Conservation (phyloP, 768 basidiomycete genomes). For the Lactarius tabidus region DNA sequence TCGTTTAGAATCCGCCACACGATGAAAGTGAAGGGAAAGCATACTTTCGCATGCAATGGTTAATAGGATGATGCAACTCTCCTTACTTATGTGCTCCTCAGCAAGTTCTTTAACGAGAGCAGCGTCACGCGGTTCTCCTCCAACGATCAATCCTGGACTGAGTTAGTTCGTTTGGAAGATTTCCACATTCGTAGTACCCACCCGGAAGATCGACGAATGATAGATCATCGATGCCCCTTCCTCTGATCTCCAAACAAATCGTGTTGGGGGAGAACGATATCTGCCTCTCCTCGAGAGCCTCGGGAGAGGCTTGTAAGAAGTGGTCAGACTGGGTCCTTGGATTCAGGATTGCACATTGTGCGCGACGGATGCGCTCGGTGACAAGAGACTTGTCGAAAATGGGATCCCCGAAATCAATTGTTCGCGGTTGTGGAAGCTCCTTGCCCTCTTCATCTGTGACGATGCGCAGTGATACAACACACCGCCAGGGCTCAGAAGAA, state of each 20-base stretch:
- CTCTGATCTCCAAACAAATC: slow-evolving; percentile 39
- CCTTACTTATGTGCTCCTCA: slow-evolving; percentile 53
- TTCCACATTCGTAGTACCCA: slow-evolving; percentile 19
- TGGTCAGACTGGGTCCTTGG: slow-evolving; percentile 35
- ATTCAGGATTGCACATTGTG: slow-evolving; percentile 63
- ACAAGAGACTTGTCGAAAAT: slow-evolving; percentile 53
- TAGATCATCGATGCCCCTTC: slow-evolving; percentile 38
- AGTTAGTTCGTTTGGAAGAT: neutral
- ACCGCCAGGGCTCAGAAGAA: slow-evolving; percentile 33
- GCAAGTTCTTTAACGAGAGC: slow-evolving; percentile 57
- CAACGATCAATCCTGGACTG: slow-evolving; percentile 52
- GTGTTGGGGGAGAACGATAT: slow-evolving; percentile 37
- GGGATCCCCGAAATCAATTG: slow-evolving; percentile 30
- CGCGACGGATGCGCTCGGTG: slow-evolving; percentile 62
- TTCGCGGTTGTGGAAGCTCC: slow-evolving; percentile 34
- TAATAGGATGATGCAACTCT: slow-evolving; percentile 61
- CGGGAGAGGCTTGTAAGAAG: slow-evolving; percentile 39
- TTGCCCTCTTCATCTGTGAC: slow-evolving; percentile 28
- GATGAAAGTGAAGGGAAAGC: slow-evolving; percentile 21
- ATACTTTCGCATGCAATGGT: slow-evolving; percentile 63
- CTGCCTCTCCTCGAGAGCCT: slow-evolving; percentile 22
- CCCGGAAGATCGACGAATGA: slow-evolving; percentile 42
- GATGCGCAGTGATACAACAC: slow-evolving; percentile 33
- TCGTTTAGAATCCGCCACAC: neutral
- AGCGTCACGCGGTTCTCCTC: slow-evolving; percentile 44